A percentile compares a stretch with the other conserved stretches of the same genome.
Evolutionary conservation across 768 basidiomycete species (phyloP).

Genomic region (Cyathus striatus): DNA sequence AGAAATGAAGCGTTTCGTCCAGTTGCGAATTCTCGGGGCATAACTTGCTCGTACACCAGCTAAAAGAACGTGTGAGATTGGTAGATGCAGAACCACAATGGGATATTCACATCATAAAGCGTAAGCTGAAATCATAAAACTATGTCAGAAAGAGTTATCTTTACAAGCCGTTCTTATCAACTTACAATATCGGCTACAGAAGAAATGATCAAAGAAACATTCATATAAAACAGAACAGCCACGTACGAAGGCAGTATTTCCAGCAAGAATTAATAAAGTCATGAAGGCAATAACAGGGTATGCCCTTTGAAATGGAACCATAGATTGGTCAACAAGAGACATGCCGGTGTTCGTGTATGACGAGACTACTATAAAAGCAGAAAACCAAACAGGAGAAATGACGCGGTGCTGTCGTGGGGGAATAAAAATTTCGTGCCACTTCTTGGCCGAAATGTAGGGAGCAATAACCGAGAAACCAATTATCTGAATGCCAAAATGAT

Average conservation of each 20-base stretch:
- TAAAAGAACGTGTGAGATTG: slow-evolving; percentile 31
- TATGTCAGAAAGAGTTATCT: background rate
- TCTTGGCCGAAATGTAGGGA: slow-evolving; percentile 64
- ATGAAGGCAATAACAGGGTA: slow-evolving; percentile 75
- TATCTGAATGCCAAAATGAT: slow-evolving; percentile 70
- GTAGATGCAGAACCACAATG: background rate
- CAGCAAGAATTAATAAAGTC: slow-evolving; percentile 77
- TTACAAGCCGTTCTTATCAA: slow-evolving; percentile 6
- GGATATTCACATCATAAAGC: slow-evolving; percentile 69
- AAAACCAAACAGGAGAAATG: slow-evolving; percentile 70
- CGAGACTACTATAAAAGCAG: slow-evolving; percentile 79
- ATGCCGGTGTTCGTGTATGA: slow-evolving; percentile 87
- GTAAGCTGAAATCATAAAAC: slow-evolving; percentile 43
- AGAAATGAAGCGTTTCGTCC: slow-evolving; percentile 81
- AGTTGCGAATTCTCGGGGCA: slow-evolving; percentile 54
- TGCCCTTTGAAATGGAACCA: slow-evolving; percentile 87
- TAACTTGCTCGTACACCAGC: slow-evolving; percentile 68
- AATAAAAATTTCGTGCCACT: slow-evolving; percentile 58
- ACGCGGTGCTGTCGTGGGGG: slow-evolving; percentile 52
- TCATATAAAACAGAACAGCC: background rate
- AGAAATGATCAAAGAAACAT: background rate
- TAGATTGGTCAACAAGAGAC: slow-evolving; percentile 83
- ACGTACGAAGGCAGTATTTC: slow-evolving; percentile 92
- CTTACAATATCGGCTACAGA: slow-evolving; percentile 80
- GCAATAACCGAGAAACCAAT: slow-evolving; percentile 69